Percentiles rank a stretch among this genome's conserved stretches.
Evolutionary conservation across 2,329 filamentous ascomycete genomes (phyloP).

Genomic region (Pseudofabraea citricarpa): DNA sequence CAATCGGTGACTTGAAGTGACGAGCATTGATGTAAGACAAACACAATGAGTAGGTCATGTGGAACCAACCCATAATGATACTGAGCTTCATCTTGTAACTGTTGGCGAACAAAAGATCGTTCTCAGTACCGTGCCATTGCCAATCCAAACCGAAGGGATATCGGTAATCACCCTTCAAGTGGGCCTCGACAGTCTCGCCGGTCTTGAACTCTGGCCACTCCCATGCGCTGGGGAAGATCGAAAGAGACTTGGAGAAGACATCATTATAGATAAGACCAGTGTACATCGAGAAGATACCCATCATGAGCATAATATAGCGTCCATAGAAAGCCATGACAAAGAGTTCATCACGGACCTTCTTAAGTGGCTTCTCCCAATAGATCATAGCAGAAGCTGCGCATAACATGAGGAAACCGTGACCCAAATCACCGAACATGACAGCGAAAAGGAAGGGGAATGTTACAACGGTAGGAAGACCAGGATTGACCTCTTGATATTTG

Average conservation of each 20-base stretch:
- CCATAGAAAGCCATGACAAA: conserved; percentile 99
- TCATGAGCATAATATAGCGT: conserved; percentile 96
- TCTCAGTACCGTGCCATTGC: conserved; percentile 95
- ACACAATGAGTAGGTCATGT: conserved; percentile 98
- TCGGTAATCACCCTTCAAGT: conserved; percentile 67
- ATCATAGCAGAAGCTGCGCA: conserved; percentile 85
- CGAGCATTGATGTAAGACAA: conserved; percentile 89
- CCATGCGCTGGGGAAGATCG: conserved; percentile 87
- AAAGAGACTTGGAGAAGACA: conserved; percentile 89
- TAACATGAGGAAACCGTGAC: conserved; percentile 88
- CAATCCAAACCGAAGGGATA: conserved; percentile 96
- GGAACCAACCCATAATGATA: conserved; percentile 93
- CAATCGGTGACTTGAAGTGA: conserved; percentile 91
- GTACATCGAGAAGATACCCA: conserved; percentile 95
- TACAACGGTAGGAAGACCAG: conserved; percentile 88
- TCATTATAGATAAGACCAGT: conserved; percentile 98
- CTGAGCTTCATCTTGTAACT: conserved; percentile 99
- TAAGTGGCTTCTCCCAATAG: conserved; percentile 87
- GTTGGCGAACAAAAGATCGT: conserved; percentile 93
- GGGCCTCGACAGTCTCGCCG: conserved; percentile 59
- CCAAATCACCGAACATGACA: conserved; percentile 99
- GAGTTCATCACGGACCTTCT: conserved; percentile 89
- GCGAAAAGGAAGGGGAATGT: conserved; percentile 99
- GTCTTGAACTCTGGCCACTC: conserved; percentile 68
- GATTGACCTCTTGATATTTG: conserved; percentile 96